A percentile compares a stretch with the other conserved stretches of the same genome.
phyloP scores from a whole-genome alignment of 495 filamentous ascomycete genomes.

The Penicillium roqueforti region DNA sequence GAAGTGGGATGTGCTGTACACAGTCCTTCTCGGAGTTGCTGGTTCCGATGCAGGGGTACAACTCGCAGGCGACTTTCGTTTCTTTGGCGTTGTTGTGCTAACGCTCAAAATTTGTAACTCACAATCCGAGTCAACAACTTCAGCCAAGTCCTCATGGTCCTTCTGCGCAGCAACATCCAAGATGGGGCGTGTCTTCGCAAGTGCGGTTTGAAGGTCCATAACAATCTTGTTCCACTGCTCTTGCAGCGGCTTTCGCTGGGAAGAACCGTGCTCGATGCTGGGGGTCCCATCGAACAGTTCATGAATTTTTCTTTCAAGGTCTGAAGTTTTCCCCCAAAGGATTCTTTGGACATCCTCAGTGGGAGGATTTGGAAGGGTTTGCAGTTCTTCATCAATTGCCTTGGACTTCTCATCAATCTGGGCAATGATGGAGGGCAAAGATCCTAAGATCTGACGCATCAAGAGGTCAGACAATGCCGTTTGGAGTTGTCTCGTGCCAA shows the following conservation, averaged over 20 bases:
- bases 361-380: conserved; percentile 53
- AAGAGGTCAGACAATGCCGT: conserved; percentile 50
- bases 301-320: conserved; percentile 28
- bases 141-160: conserved; percentile 2
- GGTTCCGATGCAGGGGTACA: neutral
- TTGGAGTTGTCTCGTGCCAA: conserved; percentile 56
- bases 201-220: conserved; percentile 31
- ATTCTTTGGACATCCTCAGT: conserved; percentile 33
- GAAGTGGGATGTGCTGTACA: neutral
- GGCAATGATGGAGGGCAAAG: conserved; percentile 54
- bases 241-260: conserved; percentile 26
- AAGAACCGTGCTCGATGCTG: neutral
- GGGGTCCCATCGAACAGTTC: conserved; percentile 35
- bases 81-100: conserved; percentile 1
- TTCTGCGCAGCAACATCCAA: conserved; percentile 8
- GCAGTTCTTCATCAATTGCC: conserved; percentile 45
- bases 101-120: conserved; percentile 14
- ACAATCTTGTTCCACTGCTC: conserved; percentile 36
- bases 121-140: conserved; percentile 26
- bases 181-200: conserved; percentile 34
- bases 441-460: conserved; percentile 53
- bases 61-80: conserved; percentile 18
- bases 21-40: neutral
- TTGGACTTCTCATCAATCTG: conserved; percentile 51
- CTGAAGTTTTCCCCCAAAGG: conserved; percentile 33